Conservation (phyloP, 176 grass and related monocot genomes). For the sorghum (Sorghum bicolor) region Sorghum_bicolor_NCBIv3 NC_012873.2:12387501-12388000, state of each 20-base stretch:
- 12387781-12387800: too few relatives aligned
- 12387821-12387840: too few relatives aligned
- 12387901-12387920: constrained; percentile 7
- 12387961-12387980: not conserved
- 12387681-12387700: not conserved
- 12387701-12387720: too few relatives aligned
- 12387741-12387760: too few relatives aligned
- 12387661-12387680: not conserved
- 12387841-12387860: too few relatives aligned
- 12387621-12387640: not conserved
- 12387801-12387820: too few relatives aligned
- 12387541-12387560: not conserved
- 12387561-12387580: not conserved
- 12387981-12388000: constrained; percentile 1
- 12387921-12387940: constrained; percentile 5
- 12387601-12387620: not conserved
- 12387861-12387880: too few relatives aligned
- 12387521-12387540: not conserved
- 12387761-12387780: too few relatives aligned
- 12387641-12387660: not conserved
- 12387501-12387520: not conserved
- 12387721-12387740: too few relatives aligned
- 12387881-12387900: not conserved
- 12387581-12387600: not conserved
- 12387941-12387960: not conserved